Conservation (phyloP, 805 yeast genomes). For the Phaffomyces thermotolerans region DNA sequence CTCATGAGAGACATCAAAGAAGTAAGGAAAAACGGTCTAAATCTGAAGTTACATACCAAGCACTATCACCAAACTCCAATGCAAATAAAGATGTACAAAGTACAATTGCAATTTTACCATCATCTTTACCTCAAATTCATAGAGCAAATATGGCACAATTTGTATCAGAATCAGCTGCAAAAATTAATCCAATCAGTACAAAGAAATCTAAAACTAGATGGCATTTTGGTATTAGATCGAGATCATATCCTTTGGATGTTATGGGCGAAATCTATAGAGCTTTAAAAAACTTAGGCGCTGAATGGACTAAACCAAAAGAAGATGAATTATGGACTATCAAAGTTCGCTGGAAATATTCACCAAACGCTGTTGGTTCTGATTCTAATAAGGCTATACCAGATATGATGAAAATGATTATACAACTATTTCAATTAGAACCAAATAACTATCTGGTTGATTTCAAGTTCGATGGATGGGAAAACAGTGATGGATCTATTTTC, state of each 20-base stretch:
- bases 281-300: slow-evolving; percentile 87
- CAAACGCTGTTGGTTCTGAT: slow-evolving; percentile 24
- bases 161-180: slow-evolving; percentile 39
- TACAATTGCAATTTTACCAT: slow-evolving; percentile 87
- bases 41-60: slow-evolving; percentile 29
- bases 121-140: slow-evolving; percentile 90
- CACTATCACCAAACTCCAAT: slow-evolving; percentile 21
- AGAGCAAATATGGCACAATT: slow-evolving; percentile 81
- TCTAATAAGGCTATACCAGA: slow-evolving; percentile 43
- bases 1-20: slow-evolving; percentile 9
- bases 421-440: slow-evolving; percentile 90
- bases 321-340: slow-evolving; percentile 94
- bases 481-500: slow-evolving; percentile 29
- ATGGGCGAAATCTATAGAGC: slow-evolving; percentile 98
- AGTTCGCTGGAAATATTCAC: slow-evolving; percentile 84
- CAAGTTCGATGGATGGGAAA: slow-evolving; percentile 97
- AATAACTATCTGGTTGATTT: slow-evolving; percentile 94
- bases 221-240: slow-evolving; percentile 96
- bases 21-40: slow-evolving; percentile 14
- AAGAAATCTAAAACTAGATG: slow-evolving; percentile 92
- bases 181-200: slow-evolving; percentile 49
- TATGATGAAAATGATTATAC: slow-evolving; percentile 94
- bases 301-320: slow-evolving; percentile 93
- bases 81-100: slow-evolving; percentile 37
- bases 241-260: slow-evolving; percentile 94